These are phyloP conservation scores for Globisporangium barbulae DNA, from an alignment of 352 stramenopile genomes.

Conservation along the genomic window DNA sequence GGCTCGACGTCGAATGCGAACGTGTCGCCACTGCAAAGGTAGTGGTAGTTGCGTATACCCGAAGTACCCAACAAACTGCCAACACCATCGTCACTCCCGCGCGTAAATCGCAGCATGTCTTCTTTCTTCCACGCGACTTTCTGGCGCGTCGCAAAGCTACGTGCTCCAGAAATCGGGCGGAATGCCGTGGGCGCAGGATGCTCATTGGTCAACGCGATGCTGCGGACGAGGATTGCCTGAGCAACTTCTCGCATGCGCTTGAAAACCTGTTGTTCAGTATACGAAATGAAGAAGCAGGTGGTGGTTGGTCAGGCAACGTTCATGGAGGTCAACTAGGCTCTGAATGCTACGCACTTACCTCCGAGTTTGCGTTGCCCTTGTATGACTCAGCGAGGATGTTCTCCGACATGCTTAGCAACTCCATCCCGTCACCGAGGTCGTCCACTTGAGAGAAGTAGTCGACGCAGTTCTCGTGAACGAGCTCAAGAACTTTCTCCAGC, in stretches of 20 bases:
- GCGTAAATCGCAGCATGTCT: slow-evolving; percentile 26
- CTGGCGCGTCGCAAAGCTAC: slow-evolving; percentile 44
- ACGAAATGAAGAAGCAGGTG: not conserved
- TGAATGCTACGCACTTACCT: slow-evolving; percentile 27
- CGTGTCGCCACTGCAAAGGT: slow-evolving; percentile 45
- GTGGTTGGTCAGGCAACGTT: not conserved
- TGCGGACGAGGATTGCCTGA: slow-evolving; percentile 57
- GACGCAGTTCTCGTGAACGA: slow-evolving; percentile 74
- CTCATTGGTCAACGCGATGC: slow-evolving; percentile 66
- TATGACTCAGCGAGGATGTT: slow-evolving; percentile 56
- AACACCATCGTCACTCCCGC: slow-evolving; percentile 22
- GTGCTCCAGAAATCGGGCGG: slow-evolving; percentile 60
- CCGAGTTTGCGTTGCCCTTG: slow-evolving; percentile 35
- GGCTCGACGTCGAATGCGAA: slow-evolving; percentile 70
- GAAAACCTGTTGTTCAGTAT: slow-evolving; percentile 33
- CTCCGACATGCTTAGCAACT: slow-evolving; percentile 71
- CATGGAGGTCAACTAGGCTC: not conserved
- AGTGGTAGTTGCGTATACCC: slow-evolving; percentile 8
- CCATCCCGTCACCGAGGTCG: slow-evolving; percentile 53
- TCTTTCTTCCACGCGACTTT: slow-evolving; percentile 42
- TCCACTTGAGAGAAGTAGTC: slow-evolving; percentile 75
- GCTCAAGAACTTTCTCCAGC: slow-evolving; percentile 54
- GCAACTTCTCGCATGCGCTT: slow-evolving; percentile 51
- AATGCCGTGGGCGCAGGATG: slow-evolving; percentile 63
- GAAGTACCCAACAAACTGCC: not conserved